Percentiles rank a stretch among this genome's conserved stretches.
phyloP scores from a whole-genome alignment of 805 yeast species.

The Candida ulmi region DNA sequence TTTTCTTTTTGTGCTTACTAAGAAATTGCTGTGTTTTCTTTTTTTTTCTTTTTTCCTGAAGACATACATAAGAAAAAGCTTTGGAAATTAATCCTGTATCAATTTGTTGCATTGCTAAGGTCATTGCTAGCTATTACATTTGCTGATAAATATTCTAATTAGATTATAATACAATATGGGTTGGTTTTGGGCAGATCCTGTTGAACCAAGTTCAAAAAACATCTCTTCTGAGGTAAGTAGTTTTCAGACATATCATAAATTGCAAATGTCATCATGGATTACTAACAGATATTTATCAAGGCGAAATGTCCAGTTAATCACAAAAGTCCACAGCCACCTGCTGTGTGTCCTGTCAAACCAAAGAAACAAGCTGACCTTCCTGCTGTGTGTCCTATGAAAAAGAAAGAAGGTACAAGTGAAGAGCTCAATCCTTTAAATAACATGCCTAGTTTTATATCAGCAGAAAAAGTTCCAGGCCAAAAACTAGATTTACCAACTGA shows the following conservation, averaged over 20 bases:
- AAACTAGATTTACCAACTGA: slow-evolving; percentile 72
- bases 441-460: slow-evolving; percentile 74
- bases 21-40: too few species aligned
- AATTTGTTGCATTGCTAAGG: too few species aligned
- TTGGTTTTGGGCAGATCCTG: neutral
- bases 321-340: slow-evolving; percentile 16
- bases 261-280: too few species aligned
- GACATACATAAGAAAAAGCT: too few species aligned
- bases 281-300: neutral
- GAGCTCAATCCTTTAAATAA: slow-evolving; percentile 75
- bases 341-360: slow-evolving; percentile 37
- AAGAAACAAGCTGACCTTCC: slow-evolving; percentile 21
- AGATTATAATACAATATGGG: neutral
- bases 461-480: slow-evolving; percentile 74
- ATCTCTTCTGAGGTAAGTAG: neutral
- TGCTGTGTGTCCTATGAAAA: slow-evolving; percentile 36
- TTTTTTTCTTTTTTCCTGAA: too few species aligned
- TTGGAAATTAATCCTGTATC: too few species aligned
- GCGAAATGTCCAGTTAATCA: slow-evolving; percentile 40
- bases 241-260: too few species aligned
- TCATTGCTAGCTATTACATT: too few species aligned
- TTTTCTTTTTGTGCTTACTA: too few species aligned
- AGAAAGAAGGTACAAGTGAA: slow-evolving; percentile 15
- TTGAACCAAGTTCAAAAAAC: neutral
- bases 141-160: too few species aligned